These are phyloP conservation scores for Crucihimalaya himalaica DNA, from an alignment of 345 rosid genomes.

Conservation along the genomic window DNA sequence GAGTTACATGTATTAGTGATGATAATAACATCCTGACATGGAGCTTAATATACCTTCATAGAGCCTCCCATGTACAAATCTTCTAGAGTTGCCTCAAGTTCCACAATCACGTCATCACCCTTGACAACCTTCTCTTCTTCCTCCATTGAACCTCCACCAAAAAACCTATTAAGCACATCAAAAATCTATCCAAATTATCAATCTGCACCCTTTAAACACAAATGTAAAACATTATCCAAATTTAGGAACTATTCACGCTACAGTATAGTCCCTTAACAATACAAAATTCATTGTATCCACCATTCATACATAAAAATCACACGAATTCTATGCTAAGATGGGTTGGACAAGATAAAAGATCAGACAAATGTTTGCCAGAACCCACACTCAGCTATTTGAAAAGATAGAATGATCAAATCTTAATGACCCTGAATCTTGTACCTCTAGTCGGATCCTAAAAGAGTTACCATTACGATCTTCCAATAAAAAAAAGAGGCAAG, in stretches of 20 bases:
- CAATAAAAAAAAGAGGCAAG: background rate
- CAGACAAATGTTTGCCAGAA: background rate
- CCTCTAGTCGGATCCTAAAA: background rate
- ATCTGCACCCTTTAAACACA: background rate
- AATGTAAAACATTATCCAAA: background rate
- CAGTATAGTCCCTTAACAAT: background rate
- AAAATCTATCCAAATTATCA: slow-evolving; percentile 7
- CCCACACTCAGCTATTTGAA: background rate
- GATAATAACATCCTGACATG: background rate
- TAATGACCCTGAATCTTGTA: background rate
- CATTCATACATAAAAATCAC: background rate
- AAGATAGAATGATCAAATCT: background rate
- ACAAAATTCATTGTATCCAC: background rate
- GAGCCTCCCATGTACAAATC: slow-evolving; percentile 99
- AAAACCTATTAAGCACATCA: slow-evolving; percentile 51
- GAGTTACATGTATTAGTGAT: background rate
- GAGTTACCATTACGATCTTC: slow-evolving; percentile 6
- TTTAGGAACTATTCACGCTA: background rate
- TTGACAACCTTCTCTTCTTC: slow-evolving; percentile 90
- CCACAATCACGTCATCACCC: slow-evolving; percentile 97
- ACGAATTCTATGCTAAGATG: background rate
- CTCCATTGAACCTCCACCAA: slow-evolving; percentile 79
- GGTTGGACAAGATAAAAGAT: background rate
- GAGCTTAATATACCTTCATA: slow-evolving; percentile 57
- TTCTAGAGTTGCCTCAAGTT: slow-evolving; percentile 88